These are phyloP conservation scores for Daldinia sp. DNA, from an alignment of 2,329 filamentous ascomycete genomes.

Conservation along the genomic window DNA sequence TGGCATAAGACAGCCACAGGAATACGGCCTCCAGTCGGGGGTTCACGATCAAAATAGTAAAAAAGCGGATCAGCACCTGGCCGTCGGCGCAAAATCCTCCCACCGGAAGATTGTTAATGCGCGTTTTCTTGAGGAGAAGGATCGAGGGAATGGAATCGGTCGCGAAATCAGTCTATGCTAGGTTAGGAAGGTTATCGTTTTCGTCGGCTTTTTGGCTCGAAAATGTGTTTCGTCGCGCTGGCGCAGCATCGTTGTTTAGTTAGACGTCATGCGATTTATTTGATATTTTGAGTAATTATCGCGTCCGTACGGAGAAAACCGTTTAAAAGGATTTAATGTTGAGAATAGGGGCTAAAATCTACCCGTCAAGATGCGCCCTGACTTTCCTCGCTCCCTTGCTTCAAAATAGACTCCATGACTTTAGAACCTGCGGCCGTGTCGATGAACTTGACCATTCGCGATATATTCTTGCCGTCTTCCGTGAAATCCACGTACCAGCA, in stretches of 20 bases:
- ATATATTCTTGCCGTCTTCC: slow-evolving; percentile 17
- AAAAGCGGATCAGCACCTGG: neutral
- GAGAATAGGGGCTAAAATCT: no score
- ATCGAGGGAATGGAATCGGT: neutral
- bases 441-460: slow-evolving; percentile 20
- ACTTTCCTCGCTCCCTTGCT: neutral
- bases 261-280: no score
- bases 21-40: neutral
- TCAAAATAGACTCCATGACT: neutral
- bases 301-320: no score
- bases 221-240: no score
- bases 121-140: neutral
- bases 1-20: neutral
- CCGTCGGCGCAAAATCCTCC: slow-evolving; percentile 16
- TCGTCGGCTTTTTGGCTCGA: no score
- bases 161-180: neutral
- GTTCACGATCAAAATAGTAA: neutral
- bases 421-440: neutral
- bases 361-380: neutral
- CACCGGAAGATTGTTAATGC: slow-evolving; percentile 8
- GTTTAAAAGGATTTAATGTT: neutral
- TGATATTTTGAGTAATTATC: no score
- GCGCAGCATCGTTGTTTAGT: no score
- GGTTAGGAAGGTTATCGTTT: no score
- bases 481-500: slow-evolving; percentile 25